A percentile compares a stretch with the other conserved stretches of the same genome.
Conservation (phyloP, 169 alveolate genomes). For the Plasmodium sp. region DNA sequence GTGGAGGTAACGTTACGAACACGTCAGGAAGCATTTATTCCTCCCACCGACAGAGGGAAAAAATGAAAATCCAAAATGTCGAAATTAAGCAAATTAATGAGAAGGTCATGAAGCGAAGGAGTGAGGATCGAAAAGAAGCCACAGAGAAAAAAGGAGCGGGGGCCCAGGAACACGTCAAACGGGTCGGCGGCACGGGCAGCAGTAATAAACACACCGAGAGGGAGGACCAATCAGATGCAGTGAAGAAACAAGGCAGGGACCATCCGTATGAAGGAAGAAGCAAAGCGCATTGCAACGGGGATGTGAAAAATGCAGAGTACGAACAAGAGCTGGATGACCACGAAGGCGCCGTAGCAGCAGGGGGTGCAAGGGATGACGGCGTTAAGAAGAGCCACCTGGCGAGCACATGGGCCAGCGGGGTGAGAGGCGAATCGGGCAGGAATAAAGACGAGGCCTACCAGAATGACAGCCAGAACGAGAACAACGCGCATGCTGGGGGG, state of each 20-base stretch:
- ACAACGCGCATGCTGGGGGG: neutral
- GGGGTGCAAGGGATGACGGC: neutral
- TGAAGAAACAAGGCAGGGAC: neutral
- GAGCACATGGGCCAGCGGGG: neutral
- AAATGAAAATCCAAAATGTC: slow-evolving; percentile 69
- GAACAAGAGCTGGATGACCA: neutral
- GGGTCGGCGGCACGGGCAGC: neutral
- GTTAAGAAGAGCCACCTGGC: neutral
- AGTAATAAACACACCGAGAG: neutral
- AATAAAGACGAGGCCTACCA: neutral
- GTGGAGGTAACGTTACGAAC: neutral
- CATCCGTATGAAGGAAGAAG: neutral
- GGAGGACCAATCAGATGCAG: neutral
- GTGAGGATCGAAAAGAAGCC: neutral
- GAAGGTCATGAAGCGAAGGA: slow-evolving; percentile 17
- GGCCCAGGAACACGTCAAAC: neutral
- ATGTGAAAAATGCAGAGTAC: neutral
- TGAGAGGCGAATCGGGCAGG: neutral
- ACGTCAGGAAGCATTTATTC: neutral
- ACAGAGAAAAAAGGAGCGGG: neutral
- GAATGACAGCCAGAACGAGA: neutral
- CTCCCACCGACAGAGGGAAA: slow-evolving; percentile 68
- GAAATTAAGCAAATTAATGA: slow-evolving; percentile 60
- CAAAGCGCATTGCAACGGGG: neutral
- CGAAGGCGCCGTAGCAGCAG: neutral